phyloP scores from a whole-genome alignment of 768 basidiomycete species.

The Suillus lakei region DNA sequence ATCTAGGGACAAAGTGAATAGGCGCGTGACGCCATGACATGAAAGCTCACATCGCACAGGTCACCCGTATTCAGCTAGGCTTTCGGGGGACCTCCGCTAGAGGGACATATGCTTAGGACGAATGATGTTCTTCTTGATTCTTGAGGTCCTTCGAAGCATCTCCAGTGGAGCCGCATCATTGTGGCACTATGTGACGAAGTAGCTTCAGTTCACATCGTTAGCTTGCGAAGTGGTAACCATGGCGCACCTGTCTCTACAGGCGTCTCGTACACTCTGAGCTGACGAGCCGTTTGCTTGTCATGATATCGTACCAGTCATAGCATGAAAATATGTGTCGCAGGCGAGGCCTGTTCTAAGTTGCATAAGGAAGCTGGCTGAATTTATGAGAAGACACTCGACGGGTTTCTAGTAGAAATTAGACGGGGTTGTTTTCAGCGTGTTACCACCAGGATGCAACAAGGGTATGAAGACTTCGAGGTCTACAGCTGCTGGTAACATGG shows the following conservation, averaged over 20 bases:
- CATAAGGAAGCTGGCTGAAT: background rate
- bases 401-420: background rate
- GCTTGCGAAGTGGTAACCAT: background rate
- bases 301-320: background rate
- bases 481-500: background rate
- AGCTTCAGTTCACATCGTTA: background rate
- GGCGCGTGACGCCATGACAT: background rate
- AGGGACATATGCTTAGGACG: background rate
- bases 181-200: background rate
- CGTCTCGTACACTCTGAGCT: background rate
- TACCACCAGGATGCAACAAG: background rate
- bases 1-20: background rate
- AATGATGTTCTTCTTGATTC: background rate
- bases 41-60: background rate
- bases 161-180: background rate
- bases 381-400: background rate
- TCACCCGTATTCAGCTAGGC: background rate
- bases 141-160: background rate
- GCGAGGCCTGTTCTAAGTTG: background rate
- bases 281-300: background rate
- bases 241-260: background rate
- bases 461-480: background rate
- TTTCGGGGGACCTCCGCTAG: background rate
- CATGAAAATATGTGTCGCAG: background rate
- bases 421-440: background rate